These are phyloP conservation scores for Clathrospora elynae DNA, from an alignment of 2,329 filamentous ascomycete species.

Conservation along the genomic window DNA sequence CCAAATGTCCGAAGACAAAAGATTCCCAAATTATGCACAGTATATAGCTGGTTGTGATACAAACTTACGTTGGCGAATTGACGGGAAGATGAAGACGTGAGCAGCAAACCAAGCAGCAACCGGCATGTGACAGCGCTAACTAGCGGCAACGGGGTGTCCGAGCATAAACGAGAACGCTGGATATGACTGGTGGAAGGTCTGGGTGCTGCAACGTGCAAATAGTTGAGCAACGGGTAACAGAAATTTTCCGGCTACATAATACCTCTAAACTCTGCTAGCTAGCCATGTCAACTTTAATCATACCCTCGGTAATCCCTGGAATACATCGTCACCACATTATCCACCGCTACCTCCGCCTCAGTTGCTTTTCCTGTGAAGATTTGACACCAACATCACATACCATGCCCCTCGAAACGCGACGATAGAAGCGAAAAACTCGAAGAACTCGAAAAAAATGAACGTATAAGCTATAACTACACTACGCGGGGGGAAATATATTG, in stretches of 20 bases:
- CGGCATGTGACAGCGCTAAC: conserved; percentile 1
- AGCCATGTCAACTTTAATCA: background rate
- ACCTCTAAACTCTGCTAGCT: conserved; percentile 2
- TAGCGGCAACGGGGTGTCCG: background rate
- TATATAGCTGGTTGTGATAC: too few species aligned
- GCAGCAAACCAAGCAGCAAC: conserved; percentile 2
- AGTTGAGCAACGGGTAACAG: too few species aligned
- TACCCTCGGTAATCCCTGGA: background rate
- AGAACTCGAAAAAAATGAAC: too few species aligned
- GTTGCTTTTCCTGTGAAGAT: background rate
- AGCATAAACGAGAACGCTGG: background rate
- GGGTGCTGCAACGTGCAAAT: too few species aligned
- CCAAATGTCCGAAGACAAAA: conserved; percentile 23
- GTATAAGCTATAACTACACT: too few species aligned
- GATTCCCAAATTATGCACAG: background rate
- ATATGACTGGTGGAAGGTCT: background rate
- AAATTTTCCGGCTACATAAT: too few species aligned
- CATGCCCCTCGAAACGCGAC: background rate
- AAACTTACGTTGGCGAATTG: too few species aligned
- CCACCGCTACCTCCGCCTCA: too few species aligned
- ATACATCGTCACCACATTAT: background rate
- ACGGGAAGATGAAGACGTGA: background rate
- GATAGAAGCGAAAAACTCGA: background rate
- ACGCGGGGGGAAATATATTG: too few species aligned
- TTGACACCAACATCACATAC: background rate